These are phyloP conservation scores for Cytospora leucostoma DNA, from an alignment of 2,329 filamentous ascomycete genomes.

Conservation along the genomic window DNA sequence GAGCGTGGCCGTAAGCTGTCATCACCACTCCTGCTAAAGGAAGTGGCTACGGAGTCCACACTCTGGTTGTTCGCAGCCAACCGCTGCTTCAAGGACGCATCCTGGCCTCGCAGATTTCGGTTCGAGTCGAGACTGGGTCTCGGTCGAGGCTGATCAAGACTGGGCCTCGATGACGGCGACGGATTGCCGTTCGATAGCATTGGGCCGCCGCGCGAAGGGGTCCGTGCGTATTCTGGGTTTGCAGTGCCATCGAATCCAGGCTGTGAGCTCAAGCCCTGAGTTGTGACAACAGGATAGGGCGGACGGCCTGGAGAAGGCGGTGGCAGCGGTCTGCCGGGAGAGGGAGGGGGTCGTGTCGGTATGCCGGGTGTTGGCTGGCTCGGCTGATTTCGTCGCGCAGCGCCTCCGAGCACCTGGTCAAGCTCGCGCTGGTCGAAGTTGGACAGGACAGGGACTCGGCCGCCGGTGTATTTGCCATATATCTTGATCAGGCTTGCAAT, in stretches of 20 bases:
- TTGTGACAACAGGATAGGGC: conserved; percentile 26
- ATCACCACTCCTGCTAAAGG: conserved; percentile 53
- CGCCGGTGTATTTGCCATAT: conserved; percentile 92
- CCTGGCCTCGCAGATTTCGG: conserved; percentile 43
- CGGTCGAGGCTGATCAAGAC: conserved; percentile 50
- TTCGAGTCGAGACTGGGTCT: conserved; percentile 53
- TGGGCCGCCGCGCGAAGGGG: conserved; percentile 37
- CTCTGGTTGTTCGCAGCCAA: conserved; percentile 55
- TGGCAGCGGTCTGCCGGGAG: conserved; percentile 33
- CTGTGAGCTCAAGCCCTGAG: conserved; percentile 21
- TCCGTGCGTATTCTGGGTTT: conserved; percentile 25
- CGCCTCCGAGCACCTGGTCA: conserved; percentile 69
- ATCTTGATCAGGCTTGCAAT: conserved; percentile 96
- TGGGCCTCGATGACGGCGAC: conserved; percentile 48
- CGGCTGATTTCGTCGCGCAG: conserved; percentile 42
- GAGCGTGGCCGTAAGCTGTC: conserved; percentile 52
- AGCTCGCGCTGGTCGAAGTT: conserved; percentile 83
- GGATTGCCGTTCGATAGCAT: conserved; percentile 38
- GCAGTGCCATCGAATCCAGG: conserved; percentile 36
- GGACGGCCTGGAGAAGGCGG: conserved; percentile 31
- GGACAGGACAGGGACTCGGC: conserved; percentile 73
- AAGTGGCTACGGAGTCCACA: conserved; percentile 58
- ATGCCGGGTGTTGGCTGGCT: conserved; percentile 33
- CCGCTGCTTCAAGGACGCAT: conserved; percentile 46
- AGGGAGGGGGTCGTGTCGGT: conserved; percentile 21